Evolutionary conservation across 257 asterid species (phyloP).

Genomic region (Solanum neorickii): DNA sequence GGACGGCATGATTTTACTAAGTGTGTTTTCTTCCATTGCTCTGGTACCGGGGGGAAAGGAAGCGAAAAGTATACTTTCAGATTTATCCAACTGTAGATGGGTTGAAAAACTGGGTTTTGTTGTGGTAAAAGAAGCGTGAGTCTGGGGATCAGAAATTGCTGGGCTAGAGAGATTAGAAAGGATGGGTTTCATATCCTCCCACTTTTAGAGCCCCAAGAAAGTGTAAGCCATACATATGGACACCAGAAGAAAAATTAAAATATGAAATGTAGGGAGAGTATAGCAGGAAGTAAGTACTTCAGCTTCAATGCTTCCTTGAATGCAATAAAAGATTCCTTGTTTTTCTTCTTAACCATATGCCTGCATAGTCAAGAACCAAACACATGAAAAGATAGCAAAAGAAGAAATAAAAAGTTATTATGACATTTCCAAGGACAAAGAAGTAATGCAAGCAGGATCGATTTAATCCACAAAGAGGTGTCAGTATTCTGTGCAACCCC

Average conservation of each 20-base stretch:
- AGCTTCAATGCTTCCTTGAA: slow-evolving; percentile 87
- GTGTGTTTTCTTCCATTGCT: background rate
- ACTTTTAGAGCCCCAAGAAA: background rate
- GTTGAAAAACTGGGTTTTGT: background rate
- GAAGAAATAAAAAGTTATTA: background rate
- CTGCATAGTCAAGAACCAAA: background rate
- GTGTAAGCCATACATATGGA: background rate
- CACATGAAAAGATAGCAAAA: background rate
- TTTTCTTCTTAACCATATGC: slow-evolving; percentile 75
- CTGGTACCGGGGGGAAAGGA: background rate
- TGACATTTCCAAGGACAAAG: background rate
- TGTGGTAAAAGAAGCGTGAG: background rate
- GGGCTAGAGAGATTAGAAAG: background rate
- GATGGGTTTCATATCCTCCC: background rate
- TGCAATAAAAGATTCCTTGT: slow-evolving; percentile 81
- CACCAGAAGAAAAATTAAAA: background rate
- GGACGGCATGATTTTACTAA: background rate
- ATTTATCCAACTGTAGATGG: background rate
- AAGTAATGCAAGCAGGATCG: background rate
- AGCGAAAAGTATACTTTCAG: background rate
- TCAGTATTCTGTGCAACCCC: background rate
- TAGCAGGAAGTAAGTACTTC: slow-evolving; percentile 16
- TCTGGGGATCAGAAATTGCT: background rate
- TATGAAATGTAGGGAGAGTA: background rate
- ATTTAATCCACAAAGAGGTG: background rate